Base-by-base conservation (phyloP, 2,329 filamentous ascomycete species). In the Rosellinia necatrix region DNA sequence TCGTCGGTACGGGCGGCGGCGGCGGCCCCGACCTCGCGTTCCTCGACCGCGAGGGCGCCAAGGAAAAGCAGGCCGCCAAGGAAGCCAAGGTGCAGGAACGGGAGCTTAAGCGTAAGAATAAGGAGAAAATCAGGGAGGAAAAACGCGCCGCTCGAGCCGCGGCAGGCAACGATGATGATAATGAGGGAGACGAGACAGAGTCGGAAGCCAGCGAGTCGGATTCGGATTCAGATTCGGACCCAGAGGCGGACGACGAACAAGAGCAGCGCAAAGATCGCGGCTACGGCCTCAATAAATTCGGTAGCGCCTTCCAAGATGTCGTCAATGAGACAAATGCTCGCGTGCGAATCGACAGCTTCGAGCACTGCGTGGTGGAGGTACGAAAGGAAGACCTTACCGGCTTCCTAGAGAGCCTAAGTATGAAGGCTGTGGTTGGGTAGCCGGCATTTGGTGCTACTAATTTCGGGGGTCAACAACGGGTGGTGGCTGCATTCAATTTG, bases 291-390 rank as follows among this genome's bases (percentile, higher is more conserved):
- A 99, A 97, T 74, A 85, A 89, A 46, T 99, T 99, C 68, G 94
- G 94, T 6, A 92, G 88, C 66, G 93, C 94, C 3, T 99, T 99
- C 72, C 92, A 97, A 71, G 92, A 96, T 69, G 94, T 97, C 0
- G 90, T 96, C 2, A 84, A 88, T 48, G 91, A 97, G 78, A 97
- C 93, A 13, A 94, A 88, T 56, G 91, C 93, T 0, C 78, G 92
- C 13, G 92, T 97, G 17, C 81, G 92, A 58, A 96, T 97, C 70
- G 94, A 99, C 74, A 96, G 90, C 72, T 99, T 99, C 68, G 94
- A 99, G 74, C 91, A 96, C 72, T 96, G 91, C 68, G 94, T 97
- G 6, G 92, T 97, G 42, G 94, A 99, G 72, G 93, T 99, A n/a
- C 88, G 88, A 75, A 97, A 96, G 77, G 94, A 97, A 70, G 94